These are phyloP conservation scores for Pneumocystis sp. DNA, from an alignment of 1,139 yeast genomes.

Conservation along the genomic window DNA sequence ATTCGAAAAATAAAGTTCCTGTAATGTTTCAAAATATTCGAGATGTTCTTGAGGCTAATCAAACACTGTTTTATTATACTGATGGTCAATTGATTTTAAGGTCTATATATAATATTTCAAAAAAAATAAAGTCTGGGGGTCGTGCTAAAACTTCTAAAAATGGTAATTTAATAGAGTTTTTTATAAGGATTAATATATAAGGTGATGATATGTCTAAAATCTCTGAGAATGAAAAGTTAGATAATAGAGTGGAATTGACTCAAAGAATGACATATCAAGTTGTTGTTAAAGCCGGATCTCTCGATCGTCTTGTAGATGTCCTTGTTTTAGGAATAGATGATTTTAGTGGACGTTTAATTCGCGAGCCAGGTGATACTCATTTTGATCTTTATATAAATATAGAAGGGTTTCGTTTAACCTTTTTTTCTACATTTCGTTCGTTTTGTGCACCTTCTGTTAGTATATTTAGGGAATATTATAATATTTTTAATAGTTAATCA, in stretches of 20 bases:
- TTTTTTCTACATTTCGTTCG: slow-evolving; percentile 50
- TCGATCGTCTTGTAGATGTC: slow-evolving; percentile 46
- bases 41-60: background rate
- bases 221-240: background rate
- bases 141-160: background rate
- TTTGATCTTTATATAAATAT: slow-evolving; percentile 38
- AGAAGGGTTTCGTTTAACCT: slow-evolving; percentile 44
- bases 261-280: slow-evolving; percentile 25
- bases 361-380: slow-evolving; percentile 4
- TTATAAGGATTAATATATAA: background rate
- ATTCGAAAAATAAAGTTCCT: background rate
- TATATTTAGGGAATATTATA: background rate
- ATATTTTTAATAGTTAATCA: background rate
- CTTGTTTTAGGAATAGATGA: slow-evolving; percentile 47
- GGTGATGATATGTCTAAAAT: background rate
- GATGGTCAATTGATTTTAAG: background rate
- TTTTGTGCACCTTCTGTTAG: slow-evolving; percentile 38
- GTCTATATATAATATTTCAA: background rate
- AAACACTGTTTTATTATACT: background rate
- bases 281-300: slow-evolving; percentile 44
- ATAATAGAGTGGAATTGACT: slow-evolving; percentile 13
- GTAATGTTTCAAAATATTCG: background rate
- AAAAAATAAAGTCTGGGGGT: background rate
- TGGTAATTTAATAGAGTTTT: background rate
- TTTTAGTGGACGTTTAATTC: slow-evolving; percentile 29